Percentiles rank a stretch among this genome's conserved stretches.
Evolutionary conservation across 768 basidiomycete genomes (phyloP).

Genomic region (Russula olivacea): DNA sequence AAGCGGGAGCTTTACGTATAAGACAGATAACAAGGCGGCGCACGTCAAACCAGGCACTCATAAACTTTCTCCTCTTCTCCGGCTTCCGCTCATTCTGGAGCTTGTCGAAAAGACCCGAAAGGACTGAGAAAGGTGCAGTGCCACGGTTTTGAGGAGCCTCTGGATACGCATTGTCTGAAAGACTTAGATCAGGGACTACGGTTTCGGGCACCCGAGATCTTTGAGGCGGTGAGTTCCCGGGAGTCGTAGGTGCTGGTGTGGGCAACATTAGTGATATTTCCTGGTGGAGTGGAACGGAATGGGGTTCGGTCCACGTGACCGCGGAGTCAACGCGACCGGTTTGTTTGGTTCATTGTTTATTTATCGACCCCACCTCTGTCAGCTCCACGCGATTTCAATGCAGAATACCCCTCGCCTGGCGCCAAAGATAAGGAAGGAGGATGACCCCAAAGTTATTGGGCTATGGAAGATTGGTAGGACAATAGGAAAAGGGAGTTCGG

Average conservation of each 20-base stretch:
- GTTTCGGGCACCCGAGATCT: neutral
- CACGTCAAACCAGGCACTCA: constrained; percentile 81
- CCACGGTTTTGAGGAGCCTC: constrained; percentile 59
- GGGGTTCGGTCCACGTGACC: constrained; percentile 2
- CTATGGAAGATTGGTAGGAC: constrained; percentile 51
- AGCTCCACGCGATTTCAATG: constrained; percentile 2
- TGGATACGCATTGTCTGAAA: constrained; percentile 38
- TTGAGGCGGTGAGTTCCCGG: constrained; percentile 41
- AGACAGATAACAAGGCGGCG: constrained; percentile 27
- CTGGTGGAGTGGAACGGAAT: neutral
- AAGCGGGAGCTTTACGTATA: neutral
- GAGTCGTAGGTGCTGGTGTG: constrained; percentile 61
- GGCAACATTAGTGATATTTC: constrained; percentile 45
- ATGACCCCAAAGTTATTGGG: constrained; percentile 41
- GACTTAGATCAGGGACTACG: neutral
- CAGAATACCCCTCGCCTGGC: constrained; percentile 19
- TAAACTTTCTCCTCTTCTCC: constrained; percentile 60
- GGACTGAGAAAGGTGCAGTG: constrained; percentile 63
- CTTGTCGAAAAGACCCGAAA: constrained; percentile 68
- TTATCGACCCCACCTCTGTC: neutral
- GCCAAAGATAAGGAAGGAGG: constrained; percentile 26
- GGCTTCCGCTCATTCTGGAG: constrained; percentile 67
- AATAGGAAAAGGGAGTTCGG: constrained; percentile 50
- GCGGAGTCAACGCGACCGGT: constrained; percentile 13
- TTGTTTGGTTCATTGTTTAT: constrained; percentile 22